phyloP scores from a whole-genome alignment of 2,329 filamentous ascomycete genomes.

The Leptographium flavum region DNA sequence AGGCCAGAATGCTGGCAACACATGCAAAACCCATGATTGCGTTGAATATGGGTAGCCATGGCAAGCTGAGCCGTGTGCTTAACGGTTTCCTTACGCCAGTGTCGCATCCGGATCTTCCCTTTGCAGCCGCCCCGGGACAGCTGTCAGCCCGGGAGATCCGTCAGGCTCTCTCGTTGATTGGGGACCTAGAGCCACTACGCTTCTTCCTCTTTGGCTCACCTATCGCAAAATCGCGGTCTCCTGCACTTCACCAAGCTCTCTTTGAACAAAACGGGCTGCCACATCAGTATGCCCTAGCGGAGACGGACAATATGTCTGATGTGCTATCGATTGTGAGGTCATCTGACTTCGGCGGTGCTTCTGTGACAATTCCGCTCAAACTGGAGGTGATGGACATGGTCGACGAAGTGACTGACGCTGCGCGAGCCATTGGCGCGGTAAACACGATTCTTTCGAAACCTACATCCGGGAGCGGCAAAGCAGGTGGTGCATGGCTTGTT shows the following conservation, averaged over 20 bases:
- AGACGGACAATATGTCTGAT: constrained; percentile 53
- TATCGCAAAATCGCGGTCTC: constrained; percentile 69
- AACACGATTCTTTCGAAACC: constrained; percentile 71
- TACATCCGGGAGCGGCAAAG: constrained; percentile 20
- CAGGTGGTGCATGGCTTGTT: constrained; percentile 39
- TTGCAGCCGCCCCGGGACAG: constrained; percentile 88
- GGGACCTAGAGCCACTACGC: constrained; percentile 57
- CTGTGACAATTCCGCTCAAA: constrained; percentile 92
- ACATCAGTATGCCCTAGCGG: constrained; percentile 62
- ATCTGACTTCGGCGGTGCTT: constrained; percentile 76
- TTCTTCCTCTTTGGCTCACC: constrained; percentile 87
- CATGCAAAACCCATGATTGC: constrained; percentile 79
- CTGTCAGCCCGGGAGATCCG: constrained; percentile 83
- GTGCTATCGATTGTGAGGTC: constrained; percentile 52
- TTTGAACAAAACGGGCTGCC: constrained; percentile 68
- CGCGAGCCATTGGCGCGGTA: constrained; percentile 73
- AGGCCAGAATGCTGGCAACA: constrained; percentile 54
- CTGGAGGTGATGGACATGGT: constrained; percentile 70
- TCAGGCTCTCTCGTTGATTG: constrained; percentile 61
- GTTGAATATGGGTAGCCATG: constrained; percentile 83
- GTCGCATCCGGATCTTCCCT: constrained; percentile 75
- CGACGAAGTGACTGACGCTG: constrained; percentile 67
- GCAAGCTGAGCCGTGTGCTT: constrained; percentile 78
- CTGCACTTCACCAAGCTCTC: constrained; percentile 76
- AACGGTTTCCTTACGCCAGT: constrained; percentile 94